Percentiles rank a stretch among this genome's conserved stretches.
These are phyloP conservation scores for Beta macrorhiza DNA, from an alignment of 179 eudicot species.

Conservation along the genomic window DNA sequence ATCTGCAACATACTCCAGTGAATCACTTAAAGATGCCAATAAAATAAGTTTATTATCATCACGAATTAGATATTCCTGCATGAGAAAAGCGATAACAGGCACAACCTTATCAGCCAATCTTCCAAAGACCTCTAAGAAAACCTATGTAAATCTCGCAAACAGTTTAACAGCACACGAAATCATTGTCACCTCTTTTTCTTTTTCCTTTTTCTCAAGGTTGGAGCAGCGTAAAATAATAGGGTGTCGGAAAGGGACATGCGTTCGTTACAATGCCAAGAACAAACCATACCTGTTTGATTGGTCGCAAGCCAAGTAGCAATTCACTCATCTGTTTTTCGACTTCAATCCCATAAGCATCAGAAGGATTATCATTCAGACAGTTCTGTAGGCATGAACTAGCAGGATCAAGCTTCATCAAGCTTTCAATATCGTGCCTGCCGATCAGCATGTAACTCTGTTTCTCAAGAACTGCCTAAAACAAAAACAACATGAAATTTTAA, in stretches of 20 bases:
- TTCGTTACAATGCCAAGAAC: background rate
- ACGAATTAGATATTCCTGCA: slow-evolving; percentile 93
- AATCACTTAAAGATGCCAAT: slow-evolving; percentile 94
- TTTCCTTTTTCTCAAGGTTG: background rate
- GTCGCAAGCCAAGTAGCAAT: slow-evolving; percentile 67
- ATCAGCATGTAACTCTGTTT: slow-evolving; percentile 98
- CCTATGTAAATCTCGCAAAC: background rate
- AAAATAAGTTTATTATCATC: slow-evolving; percentile 93
- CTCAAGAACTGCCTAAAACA: slow-evolving; percentile 95
- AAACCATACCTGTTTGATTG: slow-evolving; percentile 82
- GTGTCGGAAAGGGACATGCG: background rate
- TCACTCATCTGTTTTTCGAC: slow-evolving; percentile 85
- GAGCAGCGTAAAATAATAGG: background rate
- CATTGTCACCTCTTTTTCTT: background rate
- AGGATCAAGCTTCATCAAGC: slow-evolving; percentile 84
- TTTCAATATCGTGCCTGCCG: slow-evolving; percentile 94
- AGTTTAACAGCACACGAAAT: slow-evolving; percentile 14
- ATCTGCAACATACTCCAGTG: slow-evolving; percentile 98
- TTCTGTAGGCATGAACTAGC: slow-evolving; percentile 78
- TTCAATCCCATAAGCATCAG: slow-evolving; percentile 63
- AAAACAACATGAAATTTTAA: slow-evolving; percentile 7
- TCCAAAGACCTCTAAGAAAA: background rate
- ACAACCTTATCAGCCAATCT: background rate
- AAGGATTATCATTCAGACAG: slow-evolving; percentile 42
- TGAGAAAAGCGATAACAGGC: slow-evolving; percentile 13